A percentile compares a stretch with the other conserved stretches of the same genome.
phyloP scores from a whole-genome alignment of 169 alveolate genomes.

The Eimeria praecox region DNA sequence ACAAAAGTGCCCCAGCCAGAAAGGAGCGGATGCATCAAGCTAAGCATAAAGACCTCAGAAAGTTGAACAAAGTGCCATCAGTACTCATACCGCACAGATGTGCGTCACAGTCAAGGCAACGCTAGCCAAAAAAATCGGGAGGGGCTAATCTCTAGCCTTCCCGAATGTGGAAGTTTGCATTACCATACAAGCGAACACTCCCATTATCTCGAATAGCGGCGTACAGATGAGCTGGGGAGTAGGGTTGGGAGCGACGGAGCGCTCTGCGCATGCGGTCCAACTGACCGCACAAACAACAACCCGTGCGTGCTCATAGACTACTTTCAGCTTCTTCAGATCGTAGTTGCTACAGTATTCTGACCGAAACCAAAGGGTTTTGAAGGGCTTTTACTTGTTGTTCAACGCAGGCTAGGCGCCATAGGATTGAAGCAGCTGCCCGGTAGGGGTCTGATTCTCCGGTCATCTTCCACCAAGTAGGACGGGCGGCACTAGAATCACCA shows the following conservation, averaged over 20 bases:
- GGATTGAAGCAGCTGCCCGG: slow-evolving; percentile 52
- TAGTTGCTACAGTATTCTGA: neutral
- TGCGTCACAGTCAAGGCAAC: neutral
- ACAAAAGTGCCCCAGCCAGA: neutral
- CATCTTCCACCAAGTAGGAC: slow-evolving; percentile 10
- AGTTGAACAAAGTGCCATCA: neutral
- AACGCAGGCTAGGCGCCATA: slow-evolving; percentile 62
- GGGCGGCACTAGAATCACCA: neutral
- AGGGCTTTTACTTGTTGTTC: slow-evolving; percentile 23
- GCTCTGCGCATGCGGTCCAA: slow-evolving; percentile 71
- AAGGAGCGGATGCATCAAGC: neutral
- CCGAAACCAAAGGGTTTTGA: neutral
- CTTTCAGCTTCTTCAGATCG: neutral
- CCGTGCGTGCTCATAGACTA: neutral
- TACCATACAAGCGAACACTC: slow-evolving; percentile 74
- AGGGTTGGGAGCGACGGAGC: slow-evolving; percentile 69
- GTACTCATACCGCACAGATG: neutral
- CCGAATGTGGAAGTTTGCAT: slow-evolving; percentile 33
- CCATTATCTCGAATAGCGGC: slow-evolving; percentile 68
- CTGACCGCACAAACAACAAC: slow-evolving; percentile 53
- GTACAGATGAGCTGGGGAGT: slow-evolving; percentile 73
- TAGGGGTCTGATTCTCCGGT: slow-evolving; percentile 35
- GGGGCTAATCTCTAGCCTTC: neutral
- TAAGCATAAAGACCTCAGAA: neutral
- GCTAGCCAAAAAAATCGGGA: neutral